Evolutionary conservation across 164 flowering plant genomes (phyloP), one percentile per base, ranked within the genome.

Genomic region (Vitis cinerea): DNA sequence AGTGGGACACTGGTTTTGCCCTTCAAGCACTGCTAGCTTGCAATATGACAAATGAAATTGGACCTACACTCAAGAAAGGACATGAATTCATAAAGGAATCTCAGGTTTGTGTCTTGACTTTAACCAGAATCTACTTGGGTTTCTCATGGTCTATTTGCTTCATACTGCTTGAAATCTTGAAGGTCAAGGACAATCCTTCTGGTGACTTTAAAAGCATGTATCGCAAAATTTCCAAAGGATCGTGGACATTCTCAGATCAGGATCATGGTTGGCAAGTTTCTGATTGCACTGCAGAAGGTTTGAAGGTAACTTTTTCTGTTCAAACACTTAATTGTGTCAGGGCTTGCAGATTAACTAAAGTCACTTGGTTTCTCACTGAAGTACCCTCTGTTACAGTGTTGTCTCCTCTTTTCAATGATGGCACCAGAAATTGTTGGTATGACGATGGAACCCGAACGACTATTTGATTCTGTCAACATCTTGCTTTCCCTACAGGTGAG

Each of bases 241-340:
- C 82, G 10, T 86, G 88, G 88, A 81, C 88, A 10, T 81, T 83
- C 69, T 83, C 85, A 7, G 85, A 83, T 71, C 79, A 76, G 71
- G 88, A 85, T 70, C 88, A 84, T 16, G 90, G 90, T 8, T 85
- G 84, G 87, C 83, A 77, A 72, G 88, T 85, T 50, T 87, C 88
- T 2, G 90, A 86, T 58, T 84, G 87, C 77, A 86, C 90, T n/a
- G 83, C 85, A 50, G 88, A 85, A 71, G 80, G 80, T 16, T 54
- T 87, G 10, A 87, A 79, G 83, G 90, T 85, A 74, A 6, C 48
- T 27, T 19, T 19, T 19, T 31, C 11, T 54, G 54, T 19, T 2
- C 19, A 17, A 23, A 30, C 14, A 19, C n/a, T 23, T 65, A 47
- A 14, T 65, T 64, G 23, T 6, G 11, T 55, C 27, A 10, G 5